Conservation (phyloP, 768 basidiomycete species). For the Lyophyllum decastes region DNA sequence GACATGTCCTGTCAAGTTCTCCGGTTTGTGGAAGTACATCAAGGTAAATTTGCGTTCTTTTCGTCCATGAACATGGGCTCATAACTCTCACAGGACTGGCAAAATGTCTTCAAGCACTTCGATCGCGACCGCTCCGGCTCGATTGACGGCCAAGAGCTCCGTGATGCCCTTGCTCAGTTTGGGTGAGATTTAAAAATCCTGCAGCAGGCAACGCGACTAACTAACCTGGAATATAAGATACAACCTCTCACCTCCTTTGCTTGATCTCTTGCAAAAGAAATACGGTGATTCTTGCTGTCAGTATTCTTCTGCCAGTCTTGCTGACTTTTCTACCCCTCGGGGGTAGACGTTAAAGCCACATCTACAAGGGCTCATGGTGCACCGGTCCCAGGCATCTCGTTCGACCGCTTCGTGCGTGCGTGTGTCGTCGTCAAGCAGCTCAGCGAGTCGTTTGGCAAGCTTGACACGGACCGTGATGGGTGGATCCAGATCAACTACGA, state of each 20-base stretch:
- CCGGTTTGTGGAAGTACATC: conserved; percentile 83
- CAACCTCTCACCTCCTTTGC: conserved; percentile 65
- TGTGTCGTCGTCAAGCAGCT: conserved; percentile 83
- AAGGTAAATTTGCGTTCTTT: conserved; percentile 38
- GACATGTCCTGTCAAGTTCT: conserved; percentile 46
- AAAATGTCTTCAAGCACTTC: conserved; percentile 80
- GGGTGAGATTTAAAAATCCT: conserved; percentile 41
- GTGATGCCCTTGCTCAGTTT: conserved; percentile 70
- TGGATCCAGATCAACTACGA: conserved; percentile 78
- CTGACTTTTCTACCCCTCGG: conserved; percentile 33
- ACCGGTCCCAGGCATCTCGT: conserved; percentile 63
- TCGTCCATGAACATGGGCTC: not conserved
- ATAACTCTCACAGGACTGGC: conserved; percentile 61
- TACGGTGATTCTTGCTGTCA: conserved; percentile 54
- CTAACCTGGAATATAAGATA: conserved; percentile 38
- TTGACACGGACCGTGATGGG: conserved; percentile 69
- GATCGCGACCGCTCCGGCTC: conserved; percentile 82
- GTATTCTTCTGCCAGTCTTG: not conserved
- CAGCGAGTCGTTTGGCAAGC: conserved; percentile 65
- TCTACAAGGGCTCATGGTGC: conserved; percentile 31
- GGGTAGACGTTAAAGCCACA: conserved; percentile 62
- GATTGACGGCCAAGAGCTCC: conserved; percentile 72
- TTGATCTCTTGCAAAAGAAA: conserved; percentile 73
- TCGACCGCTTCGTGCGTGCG: conserved; percentile 85
- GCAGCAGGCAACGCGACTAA: not conserved